Evolutionary conservation across 1,139 yeast genomes (phyloP), one percentile per base, ranked within the genome.

Genomic region (Saccharomyces pastorianus): DNA sequence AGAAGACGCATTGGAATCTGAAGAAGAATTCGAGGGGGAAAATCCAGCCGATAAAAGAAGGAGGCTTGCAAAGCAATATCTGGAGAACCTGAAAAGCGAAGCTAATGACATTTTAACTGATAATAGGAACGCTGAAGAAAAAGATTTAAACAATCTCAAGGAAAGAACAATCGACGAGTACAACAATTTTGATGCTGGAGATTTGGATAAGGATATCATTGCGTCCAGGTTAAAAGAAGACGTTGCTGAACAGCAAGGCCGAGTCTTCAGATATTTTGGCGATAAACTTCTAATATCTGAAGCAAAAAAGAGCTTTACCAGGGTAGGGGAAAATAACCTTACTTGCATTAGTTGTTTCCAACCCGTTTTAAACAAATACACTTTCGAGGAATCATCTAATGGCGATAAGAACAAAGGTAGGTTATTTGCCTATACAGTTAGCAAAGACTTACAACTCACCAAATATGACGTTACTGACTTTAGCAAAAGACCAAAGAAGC

Each of bases 11-110:
- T 76, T 75, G 52, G 82, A 80, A 13, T 81, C 85, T 6, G 91
- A 84, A 51, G 90, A 84, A 62, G 93, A 84, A 62, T 82, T 83
- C 61, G 82, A 76, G 27, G 78, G 77, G 29, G 99, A 93, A 70
- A 83, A 82, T 52, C 95, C 91, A 23, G 95, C 96, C 0, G 99
- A 93, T 65, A 91, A 89, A 71, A 82, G 99, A 72, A 82, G 98
- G 73, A 77, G 98, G 65, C 76, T 93, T 59, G 99, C 99, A 23
- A 90, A 90, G 70, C 95, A 91, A 70, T 93, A 93, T 70, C 75
- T 93, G 61, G 93, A 87, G 49, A 88, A 88, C 65, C 73, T 93
- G 64, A 83, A 85, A 66, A 71, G 73, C 3, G 88, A 83, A 58
- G 76, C 77, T 20, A 82, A 77, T 31, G 77, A 67, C 13, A 66